phyloP scores from a whole-genome alignment of 495 filamentous ascomycete species.

The Penicillium taxi region DNA sequence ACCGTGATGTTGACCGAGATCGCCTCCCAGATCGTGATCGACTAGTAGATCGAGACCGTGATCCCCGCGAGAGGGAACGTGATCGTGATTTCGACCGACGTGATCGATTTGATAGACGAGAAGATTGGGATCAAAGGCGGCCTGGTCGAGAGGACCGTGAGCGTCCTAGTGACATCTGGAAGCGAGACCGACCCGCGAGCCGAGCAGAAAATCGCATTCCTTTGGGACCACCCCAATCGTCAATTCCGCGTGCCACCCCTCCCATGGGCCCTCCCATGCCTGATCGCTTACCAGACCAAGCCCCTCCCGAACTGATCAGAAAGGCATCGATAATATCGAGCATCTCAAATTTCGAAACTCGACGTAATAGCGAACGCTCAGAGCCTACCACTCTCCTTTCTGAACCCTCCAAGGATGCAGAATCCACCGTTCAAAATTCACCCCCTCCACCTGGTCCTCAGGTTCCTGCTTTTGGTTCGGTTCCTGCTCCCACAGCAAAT shows the following conservation, averaged over 20 bases:
- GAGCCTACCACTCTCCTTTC: constrained; percentile 28
- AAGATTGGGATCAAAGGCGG: constrained; percentile 33
- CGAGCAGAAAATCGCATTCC: constrained; percentile 37
- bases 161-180: constrained; percentile 50
- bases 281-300: constrained; percentile 20
- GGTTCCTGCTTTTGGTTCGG: constrained; percentile 73
- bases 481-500: constrained; percentile 27
- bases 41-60: constrained; percentile 18
- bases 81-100: constrained; percentile 33
- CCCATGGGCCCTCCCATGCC: constrained; percentile 1
- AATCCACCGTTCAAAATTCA: constrained; percentile 34
- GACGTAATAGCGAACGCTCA: constrained; percentile 36
- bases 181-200: constrained; percentile 40
- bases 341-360: constrained; percentile 22
- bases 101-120: constrained; percentile 42
- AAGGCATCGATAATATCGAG: constrained; percentile 29
- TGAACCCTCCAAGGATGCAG: constrained; percentile 36
- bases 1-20: constrained; percentile 33
- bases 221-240: constrained; percentile 20
- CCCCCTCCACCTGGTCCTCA: constrained; percentile 74
- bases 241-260: constrained; percentile 13
- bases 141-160: constrained; percentile 49
- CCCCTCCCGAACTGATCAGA: constrained; percentile 23
- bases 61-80: constrained; percentile 30
- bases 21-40: constrained; percentile 14